Conservation (phyloP, 805 yeast species). For the Zygoascus bituminiphila region DNA sequence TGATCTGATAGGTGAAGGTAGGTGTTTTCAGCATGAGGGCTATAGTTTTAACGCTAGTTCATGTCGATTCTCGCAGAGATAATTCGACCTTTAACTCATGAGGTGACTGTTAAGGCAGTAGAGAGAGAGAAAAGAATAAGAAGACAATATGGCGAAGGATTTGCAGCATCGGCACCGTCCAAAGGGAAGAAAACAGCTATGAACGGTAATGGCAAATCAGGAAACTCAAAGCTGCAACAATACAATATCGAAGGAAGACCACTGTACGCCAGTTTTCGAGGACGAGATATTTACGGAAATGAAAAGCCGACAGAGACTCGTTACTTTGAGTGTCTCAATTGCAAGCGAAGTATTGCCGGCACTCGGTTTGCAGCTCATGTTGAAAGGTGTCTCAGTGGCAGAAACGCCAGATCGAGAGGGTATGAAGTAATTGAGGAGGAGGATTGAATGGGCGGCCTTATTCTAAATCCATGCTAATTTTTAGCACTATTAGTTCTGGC, state of each 20-base stretch:
- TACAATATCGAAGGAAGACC: constrained; percentile 21
- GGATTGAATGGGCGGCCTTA: neutral
- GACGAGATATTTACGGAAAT: constrained; percentile 36
- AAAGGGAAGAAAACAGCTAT: neutral
- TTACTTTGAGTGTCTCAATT: constrained; percentile 72
- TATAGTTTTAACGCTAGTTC: constrained; percentile 10
- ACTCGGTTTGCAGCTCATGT: constrained; percentile 89
- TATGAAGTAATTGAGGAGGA: constrained; percentile 1
- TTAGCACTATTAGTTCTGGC: neutral
- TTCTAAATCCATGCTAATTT: neutral
- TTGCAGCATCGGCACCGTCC: constrained; percentile 6
- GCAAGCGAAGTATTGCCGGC: constrained; percentile 83
- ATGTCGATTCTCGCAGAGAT: constrained; percentile 20
- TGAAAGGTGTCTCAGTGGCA: constrained; percentile 79
- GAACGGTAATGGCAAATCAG: constrained; percentile 10
- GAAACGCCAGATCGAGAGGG: constrained; percentile 24
- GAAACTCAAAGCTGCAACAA: constrained; percentile 13
- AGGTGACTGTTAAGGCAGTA: constrained; percentile 28
- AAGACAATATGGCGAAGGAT: constrained; percentile 26
- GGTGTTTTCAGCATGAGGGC: neutral
- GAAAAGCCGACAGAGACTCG: constrained; percentile 40
- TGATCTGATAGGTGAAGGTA: neutral
- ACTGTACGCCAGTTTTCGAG: constrained; percentile 18
- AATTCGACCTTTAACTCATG: constrained; percentile 25
- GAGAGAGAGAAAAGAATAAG: constrained; percentile 28